These are phyloP conservation scores for Saccharomycopsis babjevae DNA, from an alignment of 805 yeast species.

Conservation along the genomic window DNA sequence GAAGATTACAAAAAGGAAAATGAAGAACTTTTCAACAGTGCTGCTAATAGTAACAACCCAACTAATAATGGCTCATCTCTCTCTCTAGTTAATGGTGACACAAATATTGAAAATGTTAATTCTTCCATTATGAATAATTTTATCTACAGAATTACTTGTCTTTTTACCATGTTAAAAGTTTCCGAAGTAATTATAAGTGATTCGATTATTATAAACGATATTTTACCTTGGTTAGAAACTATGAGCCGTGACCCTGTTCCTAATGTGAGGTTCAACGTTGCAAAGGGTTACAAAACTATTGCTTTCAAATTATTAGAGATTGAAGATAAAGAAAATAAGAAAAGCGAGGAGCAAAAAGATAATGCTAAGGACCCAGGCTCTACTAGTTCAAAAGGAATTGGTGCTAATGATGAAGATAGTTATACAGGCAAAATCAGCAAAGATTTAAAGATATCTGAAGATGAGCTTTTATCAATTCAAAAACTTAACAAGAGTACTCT, in stretches of 20 bases:
- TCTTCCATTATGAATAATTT: conserved; percentile 41
- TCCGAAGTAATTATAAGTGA: conserved; percentile 57
- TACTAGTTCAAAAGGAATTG: background rate
- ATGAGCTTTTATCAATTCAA: background rate
- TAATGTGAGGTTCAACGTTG: conserved; percentile 89
- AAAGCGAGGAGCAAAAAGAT: background rate
- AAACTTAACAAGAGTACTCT: background rate
- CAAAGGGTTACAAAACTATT: conserved; percentile 65
- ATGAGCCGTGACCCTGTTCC: conserved; percentile 79
- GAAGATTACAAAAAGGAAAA: conserved; percentile 25
- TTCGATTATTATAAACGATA: conserved; percentile 46
- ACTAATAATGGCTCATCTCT: background rate
- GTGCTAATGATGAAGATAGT: background rate
- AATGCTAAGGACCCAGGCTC: background rate
- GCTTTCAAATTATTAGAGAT: conserved; percentile 29
- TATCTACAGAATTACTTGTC: conserved; percentile 83
- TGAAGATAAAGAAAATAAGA: conserved; percentile 11
- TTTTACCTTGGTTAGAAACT: conserved; percentile 70
- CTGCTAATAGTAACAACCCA: conserved; percentile 25
- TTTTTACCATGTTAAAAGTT: conserved; percentile 77
- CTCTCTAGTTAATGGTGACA: conserved; percentile 9
- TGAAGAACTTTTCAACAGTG: conserved; percentile 19
- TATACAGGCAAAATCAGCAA: background rate
- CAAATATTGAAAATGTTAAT: conserved; percentile 22
- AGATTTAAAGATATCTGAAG: background rate